Percentiles rank a stretch among this genome's conserved stretches.
phyloP scores from a whole-genome alignment of 2,329 filamentous ascomycete genomes.

The Fusarium coicis region DNA sequence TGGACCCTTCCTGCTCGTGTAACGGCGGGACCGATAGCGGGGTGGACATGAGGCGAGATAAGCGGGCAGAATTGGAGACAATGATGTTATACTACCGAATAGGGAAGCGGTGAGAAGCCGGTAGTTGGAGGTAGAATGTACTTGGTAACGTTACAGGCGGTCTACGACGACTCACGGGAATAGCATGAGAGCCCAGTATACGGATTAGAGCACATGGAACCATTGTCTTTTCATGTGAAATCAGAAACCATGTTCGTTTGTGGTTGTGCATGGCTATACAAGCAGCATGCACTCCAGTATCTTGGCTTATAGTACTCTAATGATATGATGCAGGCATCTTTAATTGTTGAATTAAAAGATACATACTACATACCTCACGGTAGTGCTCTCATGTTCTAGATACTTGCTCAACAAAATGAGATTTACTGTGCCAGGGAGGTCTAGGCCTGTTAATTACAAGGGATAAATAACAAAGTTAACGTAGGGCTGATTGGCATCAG shows the following conservation, averaged over 20 bases:
- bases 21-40: conserved; percentile 37
- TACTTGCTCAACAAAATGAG: not conserved
- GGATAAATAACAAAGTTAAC: not conserved
- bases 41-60: conserved; percentile 24
- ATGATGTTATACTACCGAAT: not conserved
- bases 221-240: not conserved
- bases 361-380: too few relatives aligned
- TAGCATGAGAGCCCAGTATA: too few relatives aligned
- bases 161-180: not conserved
- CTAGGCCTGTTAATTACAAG: not conserved
- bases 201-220: too few relatives aligned
- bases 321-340: not conserved
- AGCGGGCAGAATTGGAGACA: conserved; percentile 30
- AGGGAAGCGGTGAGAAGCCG: conserved; percentile 23
- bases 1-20: conserved; percentile 24
- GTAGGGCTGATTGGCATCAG: not conserved
- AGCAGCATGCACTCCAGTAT: not conserved
- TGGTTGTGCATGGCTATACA: not conserved
- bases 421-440: not conserved
- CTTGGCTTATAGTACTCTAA: not conserved
- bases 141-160: not conserved
- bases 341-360: not conserved
- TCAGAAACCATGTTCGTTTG: not conserved
- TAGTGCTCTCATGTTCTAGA: not conserved
- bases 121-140: not conserved